phyloP scores from a whole-genome alignment of 2,329 filamentous ascomycete species.

The Diaporthe aspalathi region DNA sequence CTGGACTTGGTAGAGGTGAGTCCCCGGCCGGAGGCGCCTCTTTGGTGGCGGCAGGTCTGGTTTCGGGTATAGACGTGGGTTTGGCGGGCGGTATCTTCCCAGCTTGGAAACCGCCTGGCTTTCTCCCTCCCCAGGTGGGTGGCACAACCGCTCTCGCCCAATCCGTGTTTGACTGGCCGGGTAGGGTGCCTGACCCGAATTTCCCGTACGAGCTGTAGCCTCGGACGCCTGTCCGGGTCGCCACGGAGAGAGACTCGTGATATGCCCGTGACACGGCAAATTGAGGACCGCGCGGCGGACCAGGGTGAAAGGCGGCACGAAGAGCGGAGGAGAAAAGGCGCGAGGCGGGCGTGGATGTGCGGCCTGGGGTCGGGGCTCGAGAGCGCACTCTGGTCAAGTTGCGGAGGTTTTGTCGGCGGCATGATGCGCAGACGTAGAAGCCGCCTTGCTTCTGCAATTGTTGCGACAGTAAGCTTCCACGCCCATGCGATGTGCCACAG shows the following conservation, averaged over 20 bases:
- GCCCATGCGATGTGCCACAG: too few relatives aligned
- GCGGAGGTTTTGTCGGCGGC: conserved; percentile 47
- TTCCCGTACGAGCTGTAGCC: conserved; percentile 32
- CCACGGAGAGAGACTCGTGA: not conserved
- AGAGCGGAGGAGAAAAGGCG: conserved; percentile 23
- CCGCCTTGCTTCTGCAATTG: conserved; percentile 50
- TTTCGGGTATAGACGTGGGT: conserved; percentile 3
- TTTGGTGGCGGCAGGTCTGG: not conserved
- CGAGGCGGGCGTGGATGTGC: not conserved
- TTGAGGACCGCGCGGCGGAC: not conserved
- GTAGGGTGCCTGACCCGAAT: conserved; percentile 35
- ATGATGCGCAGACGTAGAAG: conserved; percentile 56
- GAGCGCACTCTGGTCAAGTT: conserved; percentile 30
- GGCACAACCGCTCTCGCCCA: conserved; percentile 28
- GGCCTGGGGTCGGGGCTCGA: not conserved
- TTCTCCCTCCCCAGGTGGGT: conserved; percentile 21
- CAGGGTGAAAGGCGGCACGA: not conserved
- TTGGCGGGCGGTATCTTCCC: conserved; percentile 30
- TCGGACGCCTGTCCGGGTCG: conserved; percentile 3
- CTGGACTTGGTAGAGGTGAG: not conserved
- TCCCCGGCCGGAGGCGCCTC: not conserved
- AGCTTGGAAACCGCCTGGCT: not conserved
- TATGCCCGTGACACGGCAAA: not conserved
- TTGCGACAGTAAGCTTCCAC: not conserved
- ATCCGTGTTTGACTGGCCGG: conserved; percentile 34